phyloP scores from a whole-genome alignment of 73 alveolate genomes.

The Tetrahymena borealis region DNA sequence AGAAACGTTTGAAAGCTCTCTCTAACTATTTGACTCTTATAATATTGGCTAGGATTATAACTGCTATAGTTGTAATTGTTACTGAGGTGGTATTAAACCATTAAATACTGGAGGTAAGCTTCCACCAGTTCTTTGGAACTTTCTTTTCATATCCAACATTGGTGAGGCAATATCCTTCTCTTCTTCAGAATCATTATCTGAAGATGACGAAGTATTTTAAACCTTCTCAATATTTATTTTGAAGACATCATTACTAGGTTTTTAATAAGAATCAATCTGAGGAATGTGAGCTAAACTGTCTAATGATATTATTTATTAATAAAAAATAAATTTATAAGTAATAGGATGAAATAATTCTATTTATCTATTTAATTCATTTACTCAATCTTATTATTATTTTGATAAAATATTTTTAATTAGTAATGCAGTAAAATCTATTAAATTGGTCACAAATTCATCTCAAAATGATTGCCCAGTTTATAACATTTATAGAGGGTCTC shows the following conservation, averaged over 20 bases:
- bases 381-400: too few relatives aligned
- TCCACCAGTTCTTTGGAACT: not conserved
- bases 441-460: too few relatives aligned
- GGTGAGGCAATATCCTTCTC: not conserved
- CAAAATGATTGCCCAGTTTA: too few relatives aligned
- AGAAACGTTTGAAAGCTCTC: not conserved
- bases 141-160: not conserved
- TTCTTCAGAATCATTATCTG: not conserved
- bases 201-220: not conserved
- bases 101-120: not conserved
- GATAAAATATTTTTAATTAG: too few relatives aligned
- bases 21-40: not conserved
- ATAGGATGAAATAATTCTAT: too few relatives aligned
- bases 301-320: not conserved
- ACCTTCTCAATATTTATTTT: not conserved
- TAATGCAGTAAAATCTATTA: too few relatives aligned
- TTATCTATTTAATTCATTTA: too few relatives aligned
- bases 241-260: not conserved
- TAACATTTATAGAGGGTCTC: too few relatives aligned
- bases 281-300: not conserved
- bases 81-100: not conserved
- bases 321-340: not conserved
- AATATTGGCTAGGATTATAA: not conserved
- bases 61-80: not conserved
- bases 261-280: not conserved